phyloP scores from a whole-genome alignment of 192 early-diverging fungal genomes.

The Obelidium mucronatum region DNA sequence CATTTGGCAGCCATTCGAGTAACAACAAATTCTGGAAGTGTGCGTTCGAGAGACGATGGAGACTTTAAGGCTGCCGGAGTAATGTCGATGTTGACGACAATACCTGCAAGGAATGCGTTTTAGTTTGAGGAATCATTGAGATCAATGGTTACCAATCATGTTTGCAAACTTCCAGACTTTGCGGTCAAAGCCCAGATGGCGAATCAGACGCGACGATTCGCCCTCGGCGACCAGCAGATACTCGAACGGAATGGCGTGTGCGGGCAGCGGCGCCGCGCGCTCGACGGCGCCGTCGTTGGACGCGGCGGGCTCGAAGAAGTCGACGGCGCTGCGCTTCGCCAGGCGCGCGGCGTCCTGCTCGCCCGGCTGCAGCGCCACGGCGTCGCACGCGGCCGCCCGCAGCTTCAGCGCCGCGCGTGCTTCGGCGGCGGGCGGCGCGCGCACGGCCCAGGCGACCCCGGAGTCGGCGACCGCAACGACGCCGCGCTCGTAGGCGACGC shows the following conservation, averaged over 20 bases:
- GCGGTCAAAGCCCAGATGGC: conserved; percentile 52
- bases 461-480: conserved; percentile 49
- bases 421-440: conserved; percentile 39
- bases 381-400: conserved; percentile 24
- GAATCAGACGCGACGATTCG: conserved; percentile 47
- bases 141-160: conserved; percentile 44
- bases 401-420: conserved; percentile 25
- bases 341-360: conserved; percentile 32
- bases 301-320: conserved; percentile 44
- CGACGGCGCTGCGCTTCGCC: conserved; percentile 37
- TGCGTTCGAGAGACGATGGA: conserved; percentile 33
- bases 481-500: conserved; percentile 35
- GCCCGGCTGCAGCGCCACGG: conserved; percentile 42
- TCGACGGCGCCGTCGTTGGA: conserved; percentile 45
- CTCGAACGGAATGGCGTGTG: conserved; percentile 40
- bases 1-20: conserved; percentile 39
- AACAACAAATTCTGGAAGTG: conserved; percentile 44
- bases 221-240: conserved; percentile 53
- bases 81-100: conserved; percentile 56
- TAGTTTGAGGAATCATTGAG: neutral
- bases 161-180: conserved; percentile 43
- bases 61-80: conserved; percentile 22
- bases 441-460: conserved; percentile 26
- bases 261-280: neutral
- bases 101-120: conserved; percentile 1